Percentiles rank a stretch among this genome's conserved stretches.
phyloP scores from a whole-genome alignment of 177 flowering plant species.

The Vitis hybrid region DNA sequence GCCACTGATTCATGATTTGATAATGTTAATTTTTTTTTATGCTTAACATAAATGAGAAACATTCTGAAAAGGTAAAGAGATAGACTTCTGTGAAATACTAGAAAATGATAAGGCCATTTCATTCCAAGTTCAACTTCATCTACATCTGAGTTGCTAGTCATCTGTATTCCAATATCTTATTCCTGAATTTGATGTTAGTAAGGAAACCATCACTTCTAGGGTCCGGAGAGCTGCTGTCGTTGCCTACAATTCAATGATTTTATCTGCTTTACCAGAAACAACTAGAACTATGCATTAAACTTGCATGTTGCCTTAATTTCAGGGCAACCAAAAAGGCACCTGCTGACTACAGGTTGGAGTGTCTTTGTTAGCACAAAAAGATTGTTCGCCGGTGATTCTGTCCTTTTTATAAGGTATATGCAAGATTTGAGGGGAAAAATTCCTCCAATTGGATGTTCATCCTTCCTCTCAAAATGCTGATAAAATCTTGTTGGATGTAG shows the following conservation, averaged over 20 bases:
- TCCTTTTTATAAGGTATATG: slow-evolving; percentile 80
- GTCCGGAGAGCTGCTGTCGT: neutral
- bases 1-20: neutral
- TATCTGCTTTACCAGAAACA: neutral
- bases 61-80: neutral
- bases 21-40: no score
- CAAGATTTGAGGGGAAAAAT: neutral
- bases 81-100: neutral
- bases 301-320: slow-evolving; percentile 15
- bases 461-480: slow-evolving; percentile 3
- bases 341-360: slow-evolving; percentile 96
- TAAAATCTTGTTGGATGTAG: slow-evolving; percentile 33
- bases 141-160: neutral
- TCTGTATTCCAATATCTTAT: neutral
- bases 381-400: slow-evolving; percentile 89
- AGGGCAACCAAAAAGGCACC: slow-evolving; percentile 96
- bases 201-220: neutral
- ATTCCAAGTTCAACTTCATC: neutral
- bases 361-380: slow-evolving; percentile 91
- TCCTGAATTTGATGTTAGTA: neutral
- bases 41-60: neutral
- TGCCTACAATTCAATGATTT: neutral
- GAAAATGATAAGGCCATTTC: neutral
- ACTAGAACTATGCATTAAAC: neutral
- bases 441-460: neutral